A percentile compares a stretch with the other conserved stretches of the same genome.
Conservation (phyloP, 2,329 filamentous ascomycete species). For the Cordyceps tenuipes region DNA sequence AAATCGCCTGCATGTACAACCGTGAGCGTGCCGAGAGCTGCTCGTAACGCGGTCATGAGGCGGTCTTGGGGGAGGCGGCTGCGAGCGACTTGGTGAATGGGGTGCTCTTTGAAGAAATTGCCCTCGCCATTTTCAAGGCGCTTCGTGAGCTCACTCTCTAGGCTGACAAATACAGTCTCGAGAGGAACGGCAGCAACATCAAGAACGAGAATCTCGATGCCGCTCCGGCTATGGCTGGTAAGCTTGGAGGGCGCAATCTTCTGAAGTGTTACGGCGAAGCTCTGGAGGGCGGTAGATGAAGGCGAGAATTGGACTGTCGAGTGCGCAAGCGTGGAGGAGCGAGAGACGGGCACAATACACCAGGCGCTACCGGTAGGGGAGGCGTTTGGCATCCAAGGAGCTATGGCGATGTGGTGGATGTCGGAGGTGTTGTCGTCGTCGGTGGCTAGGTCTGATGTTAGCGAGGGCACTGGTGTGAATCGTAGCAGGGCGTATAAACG, state of each 20-base stretch:
- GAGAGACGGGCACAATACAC: slow-evolving; percentile 73
- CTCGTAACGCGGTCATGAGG: slow-evolving; percentile 59
- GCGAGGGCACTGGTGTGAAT: neutral
- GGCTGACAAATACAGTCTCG: slow-evolving; percentile 77
- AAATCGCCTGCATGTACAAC: slow-evolving; percentile 81
- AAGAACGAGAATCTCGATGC: slow-evolving; percentile 76
- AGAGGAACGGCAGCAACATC: slow-evolving; percentile 73
- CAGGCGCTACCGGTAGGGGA: slow-evolving; percentile 59
- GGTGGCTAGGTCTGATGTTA: slow-evolving; percentile 17
- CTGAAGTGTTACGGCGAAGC: slow-evolving; percentile 66
- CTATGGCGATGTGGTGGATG: slow-evolving; percentile 59
- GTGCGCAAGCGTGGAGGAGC: slow-evolving; percentile 56
- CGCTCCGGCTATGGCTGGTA: slow-evolving; percentile 60
- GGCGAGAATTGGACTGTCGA: slow-evolving; percentile 75
- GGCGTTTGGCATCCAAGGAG: slow-evolving; percentile 59
- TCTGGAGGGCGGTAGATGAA: slow-evolving; percentile 64
- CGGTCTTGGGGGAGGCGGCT: slow-evolving; percentile 42
- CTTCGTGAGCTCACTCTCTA: slow-evolving; percentile 72
- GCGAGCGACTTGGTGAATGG: slow-evolving; percentile 29
- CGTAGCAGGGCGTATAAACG: slow-evolving; percentile 22
- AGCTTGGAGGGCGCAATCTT: slow-evolving; percentile 68
- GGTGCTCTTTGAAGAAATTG: slow-evolving; percentile 65
- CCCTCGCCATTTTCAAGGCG: slow-evolving; percentile 76
- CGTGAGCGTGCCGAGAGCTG: slow-evolving; percentile 62
- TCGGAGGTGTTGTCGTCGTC: slow-evolving; percentile 33